Base-by-base conservation (phyloP, 2,329 filamentous ascomycete genomes). In the Pestalotiopsis fici region DNA sequence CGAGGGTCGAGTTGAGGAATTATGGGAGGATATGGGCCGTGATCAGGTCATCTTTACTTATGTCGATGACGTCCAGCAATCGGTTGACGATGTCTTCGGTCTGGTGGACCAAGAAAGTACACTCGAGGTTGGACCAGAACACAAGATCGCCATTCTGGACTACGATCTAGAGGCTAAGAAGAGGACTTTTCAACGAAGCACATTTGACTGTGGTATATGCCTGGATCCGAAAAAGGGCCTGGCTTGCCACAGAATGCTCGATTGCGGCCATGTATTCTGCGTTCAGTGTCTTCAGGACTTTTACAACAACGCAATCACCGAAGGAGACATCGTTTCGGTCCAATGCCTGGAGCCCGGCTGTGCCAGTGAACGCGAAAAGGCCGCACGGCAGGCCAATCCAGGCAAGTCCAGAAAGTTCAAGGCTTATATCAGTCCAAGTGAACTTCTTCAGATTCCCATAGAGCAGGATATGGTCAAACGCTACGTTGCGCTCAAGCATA, bases 181-280 rank as follows among this genome's bases (percentile, higher is more conserved):
- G 65, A 88, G 88, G 25, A 89, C 90, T 0, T 98, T 98, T 76
- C 91, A 96, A 68, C 89, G 89, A 71, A 92, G 91, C 73, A 97
- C 93, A 0, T 98, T 96, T 75, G 90, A 95, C 64, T 98, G 95
- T 71, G 93, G 92, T 1, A 87, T 98, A 60, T 98, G 95, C 76
- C 80, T 98, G 59, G 95, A 98, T 78, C 94, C 94, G 0, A 97
- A 97, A 79, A 98, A 97, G 77, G 96, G 96, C 1, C 80, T 83
- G 0, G 87, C 84, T 12, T 98, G 96, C 77, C 92, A 98, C 80
- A 88, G 89, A 55, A 90, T 98, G 85, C 80, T 92, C 59, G 89
- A 91, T 67, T 99, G 96, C 78, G 90, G 89, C 0, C 95, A 99
- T 77, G 94, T 98, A 47, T 99, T 98, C 76, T 99, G 96, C 78